Conservation (phyloP, 306 rosid genomes). For the Benincasa hispida region DNA sequence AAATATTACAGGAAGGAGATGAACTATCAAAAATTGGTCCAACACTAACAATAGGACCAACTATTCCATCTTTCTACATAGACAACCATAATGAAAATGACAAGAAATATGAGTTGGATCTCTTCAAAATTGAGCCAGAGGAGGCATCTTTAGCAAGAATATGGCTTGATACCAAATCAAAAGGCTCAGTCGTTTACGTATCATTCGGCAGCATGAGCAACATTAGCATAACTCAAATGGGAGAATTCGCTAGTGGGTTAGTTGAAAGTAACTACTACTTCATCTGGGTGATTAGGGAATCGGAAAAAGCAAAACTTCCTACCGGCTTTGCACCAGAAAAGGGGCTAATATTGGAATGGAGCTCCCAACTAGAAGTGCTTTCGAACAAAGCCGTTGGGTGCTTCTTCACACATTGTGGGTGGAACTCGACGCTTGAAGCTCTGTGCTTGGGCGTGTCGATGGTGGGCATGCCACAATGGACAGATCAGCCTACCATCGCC, state of each 20-base stretch:
- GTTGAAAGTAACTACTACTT: slow-evolving; percentile 21
- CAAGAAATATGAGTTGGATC: slow-evolving; percentile 27
- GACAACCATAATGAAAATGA: slow-evolving; percentile 28
- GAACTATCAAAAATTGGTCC: slow-evolving; percentile 39
- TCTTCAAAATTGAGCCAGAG: slow-evolving; percentile 17
- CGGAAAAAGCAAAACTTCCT: slow-evolving; percentile 20
- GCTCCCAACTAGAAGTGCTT: slow-evolving; percentile 33
- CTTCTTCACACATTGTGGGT: slow-evolving; percentile 33
- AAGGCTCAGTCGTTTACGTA: slow-evolving; percentile 29
- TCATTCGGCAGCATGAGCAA: slow-evolving; percentile 47
- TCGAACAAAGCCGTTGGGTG: slow-evolving; percentile 25
- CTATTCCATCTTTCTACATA: slow-evolving; percentile 35
- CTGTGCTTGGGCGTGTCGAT: slow-evolving; percentile 35
- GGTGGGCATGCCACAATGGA: slow-evolving; percentile 37
- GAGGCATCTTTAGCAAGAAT: not conserved
- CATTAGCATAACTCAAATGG: slow-evolving; percentile 30
- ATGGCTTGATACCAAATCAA: slow-evolving; percentile 39
- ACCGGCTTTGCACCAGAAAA: slow-evolving; percentile 13
- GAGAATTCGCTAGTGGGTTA: slow-evolving; percentile 32
- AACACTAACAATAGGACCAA: slow-evolving; percentile 44
- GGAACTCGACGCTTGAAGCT: slow-evolving; percentile 41
- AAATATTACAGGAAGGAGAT: slow-evolving; percentile 26
- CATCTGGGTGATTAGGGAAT: slow-evolving; percentile 41
- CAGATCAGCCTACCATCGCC: slow-evolving; percentile 34
- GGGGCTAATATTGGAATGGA: slow-evolving; percentile 41